Conservation (phyloP, 2,329 filamentous ascomycete species). For the Paecilomyces niveus region DNA sequence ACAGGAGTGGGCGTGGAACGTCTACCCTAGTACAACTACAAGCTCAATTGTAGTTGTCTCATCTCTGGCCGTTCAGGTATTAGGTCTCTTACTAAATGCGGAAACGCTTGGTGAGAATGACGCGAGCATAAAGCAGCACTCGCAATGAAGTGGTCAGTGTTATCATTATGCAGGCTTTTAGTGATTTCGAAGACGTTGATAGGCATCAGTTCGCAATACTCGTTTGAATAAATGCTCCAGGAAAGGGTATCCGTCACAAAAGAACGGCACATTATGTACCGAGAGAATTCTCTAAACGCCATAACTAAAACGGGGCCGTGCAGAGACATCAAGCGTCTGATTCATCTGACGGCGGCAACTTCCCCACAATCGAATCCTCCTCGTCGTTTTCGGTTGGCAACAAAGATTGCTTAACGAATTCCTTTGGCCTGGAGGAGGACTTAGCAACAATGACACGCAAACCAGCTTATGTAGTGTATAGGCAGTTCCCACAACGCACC, state of each 20-base stretch:
- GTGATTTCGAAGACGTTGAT: neutral
- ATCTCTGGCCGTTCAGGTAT: constrained; percentile 60
- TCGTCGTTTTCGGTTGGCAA: constrained; percentile 66
- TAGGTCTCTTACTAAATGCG: constrained; percentile 48
- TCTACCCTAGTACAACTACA: constrained; percentile 69
- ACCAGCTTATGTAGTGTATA: neutral
- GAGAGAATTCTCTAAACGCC: neutral
- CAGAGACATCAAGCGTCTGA: constrained; percentile 55
- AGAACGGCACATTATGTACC: neutral
- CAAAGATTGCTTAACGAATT: constrained; percentile 63
- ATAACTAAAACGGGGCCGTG: constrained; percentile 3
- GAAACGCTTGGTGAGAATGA: constrained; percentile 10
- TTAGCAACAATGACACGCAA: constrained; percentile 8
- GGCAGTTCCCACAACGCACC: constrained; percentile 46
- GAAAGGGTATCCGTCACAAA: neutral
- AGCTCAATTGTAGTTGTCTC: constrained; percentile 65
- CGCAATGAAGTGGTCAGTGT: constrained; percentile 10
- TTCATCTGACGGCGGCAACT: constrained; percentile 75
- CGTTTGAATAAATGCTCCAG: neutral
- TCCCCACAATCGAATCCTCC: constrained; percentile 72
- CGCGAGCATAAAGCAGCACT: constrained; percentile 11
- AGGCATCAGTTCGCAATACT: neutral
- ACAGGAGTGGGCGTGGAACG: constrained; percentile 92
- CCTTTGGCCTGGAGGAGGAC: constrained; percentile 58
- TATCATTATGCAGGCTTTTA: neutral